Evolutionary conservation across 1,284 basidiomycete genomes (phyloP).

Genomic region (Ceratobasidium sp.): DNA sequence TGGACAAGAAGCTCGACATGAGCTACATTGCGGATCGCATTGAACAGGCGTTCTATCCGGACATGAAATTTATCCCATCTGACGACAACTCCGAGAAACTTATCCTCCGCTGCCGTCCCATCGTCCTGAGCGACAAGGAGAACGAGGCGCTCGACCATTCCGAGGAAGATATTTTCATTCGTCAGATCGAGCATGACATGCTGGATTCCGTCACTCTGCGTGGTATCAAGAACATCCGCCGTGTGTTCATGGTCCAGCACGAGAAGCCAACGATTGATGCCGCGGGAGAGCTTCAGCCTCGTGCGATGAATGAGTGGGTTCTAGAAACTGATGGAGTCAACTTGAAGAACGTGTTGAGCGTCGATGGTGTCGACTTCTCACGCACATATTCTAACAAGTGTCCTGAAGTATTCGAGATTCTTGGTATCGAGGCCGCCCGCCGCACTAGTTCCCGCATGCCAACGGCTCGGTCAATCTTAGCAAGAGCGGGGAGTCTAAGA

Average conservation of each 20-base stretch:
- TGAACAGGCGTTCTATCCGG: slow-evolving; percentile 94
- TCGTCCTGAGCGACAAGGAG: slow-evolving; percentile 91
- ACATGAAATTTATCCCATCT: slow-evolving; percentile 98
- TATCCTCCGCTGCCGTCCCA: slow-evolving; percentile 95
- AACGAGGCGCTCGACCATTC: slow-evolving; percentile 81
- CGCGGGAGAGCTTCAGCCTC: slow-evolving; percentile 74
- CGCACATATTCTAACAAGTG: slow-evolving; percentile 98
- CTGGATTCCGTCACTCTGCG: slow-evolving; percentile 95
- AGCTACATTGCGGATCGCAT: slow-evolving; percentile 95
- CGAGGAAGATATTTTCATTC: slow-evolving; percentile 97
- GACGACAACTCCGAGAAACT: slow-evolving; percentile 99
- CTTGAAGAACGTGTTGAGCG: slow-evolving; percentile 92
- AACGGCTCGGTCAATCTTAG: not conserved
- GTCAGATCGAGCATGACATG: slow-evolving; percentile 96
- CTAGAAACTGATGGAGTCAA: slow-evolving; percentile 98
- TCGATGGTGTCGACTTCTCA: slow-evolving; percentile 93
- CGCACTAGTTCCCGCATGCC: not conserved
- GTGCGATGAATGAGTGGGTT: slow-evolving; percentile 86
- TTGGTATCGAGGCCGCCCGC: slow-evolving; percentile 96
- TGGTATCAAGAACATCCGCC: slow-evolving; percentile 91
- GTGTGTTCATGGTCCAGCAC: slow-evolving; percentile 94
- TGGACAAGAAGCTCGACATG: slow-evolving; percentile 97
- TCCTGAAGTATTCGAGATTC: slow-evolving; percentile 95
- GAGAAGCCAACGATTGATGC: slow-evolving; percentile 81
- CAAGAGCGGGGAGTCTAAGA: not conserved